Conservation (phyloP, 768 basidiomycete genomes). For the Naganishia vishniacii region DNA sequence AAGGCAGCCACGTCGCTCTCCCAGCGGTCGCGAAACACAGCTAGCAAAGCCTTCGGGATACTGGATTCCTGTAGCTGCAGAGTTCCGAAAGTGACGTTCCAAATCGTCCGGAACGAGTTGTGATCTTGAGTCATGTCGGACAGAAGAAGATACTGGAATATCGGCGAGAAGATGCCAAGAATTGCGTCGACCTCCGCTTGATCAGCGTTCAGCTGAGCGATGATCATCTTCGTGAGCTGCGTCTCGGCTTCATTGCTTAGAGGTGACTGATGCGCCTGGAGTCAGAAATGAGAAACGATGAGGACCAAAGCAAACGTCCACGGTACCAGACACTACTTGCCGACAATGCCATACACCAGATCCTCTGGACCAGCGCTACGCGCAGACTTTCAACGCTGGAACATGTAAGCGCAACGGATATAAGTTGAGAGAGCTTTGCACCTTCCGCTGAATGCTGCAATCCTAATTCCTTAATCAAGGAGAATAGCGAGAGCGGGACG, state of each 20-base stretch:
- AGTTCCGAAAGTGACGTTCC: conserved; percentile 1
- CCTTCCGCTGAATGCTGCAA: not conserved
- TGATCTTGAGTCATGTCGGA: not conserved
- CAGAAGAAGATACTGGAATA: not conserved
- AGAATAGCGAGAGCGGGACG: not conserved
- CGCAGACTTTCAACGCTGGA: not conserved
- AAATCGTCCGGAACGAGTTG: not conserved
- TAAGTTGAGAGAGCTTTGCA: not conserved
- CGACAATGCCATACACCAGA: conserved; percentile 4
- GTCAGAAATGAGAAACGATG: not conserved
- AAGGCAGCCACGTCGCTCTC: not conserved
- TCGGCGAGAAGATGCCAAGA: not conserved
- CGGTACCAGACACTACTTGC: not conserved
- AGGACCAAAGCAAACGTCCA: too few species aligned
- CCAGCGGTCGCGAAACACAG: not conserved
- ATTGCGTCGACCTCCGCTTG: not conserved
- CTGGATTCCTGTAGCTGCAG: not conserved
- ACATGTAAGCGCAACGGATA: not conserved
- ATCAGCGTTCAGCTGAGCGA: not conserved
- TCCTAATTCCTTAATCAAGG: not conserved
- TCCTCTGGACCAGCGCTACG: not conserved
- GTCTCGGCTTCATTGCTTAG: not conserved
- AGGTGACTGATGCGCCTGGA: not conserved
- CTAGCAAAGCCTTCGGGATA: not conserved
- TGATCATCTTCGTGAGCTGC: not conserved